These are phyloP conservation scores for sweet orange (Citrus sinensis) DNA, from an alignment of 345 rosid genomes.

Conservation along the genomic window DVS_A1.0 CM039166.1:24152001-24152500, in stretches of 20 bases:
- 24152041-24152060: background rate
- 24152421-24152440: background rate
- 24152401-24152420: background rate
- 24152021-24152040: background rate
- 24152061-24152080: background rate
- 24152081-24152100: background rate
- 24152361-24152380: background rate
- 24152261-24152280: background rate
- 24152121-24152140: conserved; percentile 27
- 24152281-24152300: conserved; percentile 16
- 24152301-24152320: conserved; percentile 7
- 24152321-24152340: background rate
- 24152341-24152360: background rate
- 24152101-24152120: conserved; percentile 8
- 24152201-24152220: conserved; percentile 17
- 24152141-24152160: conserved; percentile 21
- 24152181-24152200: conserved; percentile 19
- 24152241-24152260: background rate
- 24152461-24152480: background rate
- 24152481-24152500: background rate
- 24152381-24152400: background rate
- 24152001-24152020: background rate
- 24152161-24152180: conserved; percentile 19
- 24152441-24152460: background rate
- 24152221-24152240: conserved; percentile 15